Base-by-base conservation (phyloP, 495 filamentous ascomycete species). In the Penicillium pancosmium region DNA sequence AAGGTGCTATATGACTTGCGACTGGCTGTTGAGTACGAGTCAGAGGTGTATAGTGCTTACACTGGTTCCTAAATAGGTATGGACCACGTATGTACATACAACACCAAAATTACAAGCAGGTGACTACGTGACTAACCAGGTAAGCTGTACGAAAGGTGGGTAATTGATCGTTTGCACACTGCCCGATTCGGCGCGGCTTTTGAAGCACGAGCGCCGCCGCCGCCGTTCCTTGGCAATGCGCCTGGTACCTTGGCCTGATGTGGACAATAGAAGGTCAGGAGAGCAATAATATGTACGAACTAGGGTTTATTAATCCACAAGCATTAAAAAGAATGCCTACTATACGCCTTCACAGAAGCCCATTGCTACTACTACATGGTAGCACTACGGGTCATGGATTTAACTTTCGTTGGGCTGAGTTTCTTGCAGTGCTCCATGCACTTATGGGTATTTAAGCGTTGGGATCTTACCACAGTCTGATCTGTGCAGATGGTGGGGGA, bases 401-500 rank as follows among this genome's bases (percentile, higher is more conserved):
- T 46, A 46, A 46, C 41, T 46, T 46, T 46, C 2, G 16, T 46
- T n/a, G 16, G 16, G 15, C 41, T 9, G 41, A 23, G 41, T 46
- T 16, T n/a, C 41, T 46, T 48, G 46, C 21, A 27, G 18, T 16
- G 41, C n/a, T 15, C 36, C 16, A 18, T 44, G 2, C 3, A 21
- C 9, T 18, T 48, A 23, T 48, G 10, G 11, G 15, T 27, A 27
- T n/a, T 48, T 3, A 48, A 27, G 46, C 46, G 46, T 48, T 48
- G 21, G n/a, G 25, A 18, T 35, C 8, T 44, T 35, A 16, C 56
- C 56, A 44, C 49, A 4, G 21, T 43, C 46, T 59, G 56, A 58
- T 49, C 56, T 53, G 25, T 53, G 50, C 50, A 15, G 56, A 41
- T 53, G 21, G 13, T 54, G 56, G 33, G 55, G 56, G 36, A n/a